These are phyloP conservation scores for Ascosphaera aggregata DNA, from an alignment of 2,329 filamentous ascomycete species.

Conservation along the genomic window DNA sequence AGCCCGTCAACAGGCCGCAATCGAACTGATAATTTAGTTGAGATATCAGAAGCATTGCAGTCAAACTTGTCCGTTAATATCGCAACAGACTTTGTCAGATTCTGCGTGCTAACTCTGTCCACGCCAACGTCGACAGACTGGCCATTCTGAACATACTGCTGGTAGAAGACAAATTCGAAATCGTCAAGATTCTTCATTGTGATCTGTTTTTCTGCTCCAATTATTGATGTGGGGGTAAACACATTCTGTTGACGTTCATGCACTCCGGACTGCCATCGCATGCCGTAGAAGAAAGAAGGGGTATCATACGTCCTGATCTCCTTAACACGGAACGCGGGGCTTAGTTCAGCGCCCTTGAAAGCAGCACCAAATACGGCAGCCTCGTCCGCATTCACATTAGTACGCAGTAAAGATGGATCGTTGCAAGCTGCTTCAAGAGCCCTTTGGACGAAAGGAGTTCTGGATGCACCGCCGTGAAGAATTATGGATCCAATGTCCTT, in stretches of 20 bases:
- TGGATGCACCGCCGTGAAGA: slow-evolving; percentile 69
- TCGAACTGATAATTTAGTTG: slow-evolving; percentile 54
- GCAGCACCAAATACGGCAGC: slow-evolving; percentile 88
- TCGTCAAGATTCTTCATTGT: slow-evolving; percentile 64
- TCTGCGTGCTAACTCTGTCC: slow-evolving; percentile 49
- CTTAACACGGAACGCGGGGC: slow-evolving; percentile 92
- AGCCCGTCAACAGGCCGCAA: slow-evolving; percentile 52
- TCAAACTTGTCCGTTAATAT: slow-evolving; percentile 56
- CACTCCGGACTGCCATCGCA: slow-evolving; percentile 50
- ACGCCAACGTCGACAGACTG: slow-evolving; percentile 33
- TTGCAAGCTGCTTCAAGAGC: slow-evolving; percentile 56
- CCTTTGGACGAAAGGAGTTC: slow-evolving; percentile 87
- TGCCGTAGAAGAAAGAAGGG: slow-evolving; percentile 45
- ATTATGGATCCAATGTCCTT: slow-evolving; percentile 72
- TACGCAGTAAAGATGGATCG: slow-evolving; percentile 54
- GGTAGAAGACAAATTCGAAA: slow-evolving; percentile 57
- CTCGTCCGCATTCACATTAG: slow-evolving; percentile 93
- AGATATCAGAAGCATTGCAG: slow-evolving; percentile 53
- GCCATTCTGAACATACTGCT: slow-evolving; percentile 33
- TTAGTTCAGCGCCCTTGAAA: slow-evolving; percentile 80
- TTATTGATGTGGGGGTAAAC: slow-evolving; percentile 53
- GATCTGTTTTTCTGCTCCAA: slow-evolving; percentile 62
- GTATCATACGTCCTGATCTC: slow-evolving; percentile 73
- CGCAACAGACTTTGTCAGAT: slow-evolving; percentile 63
- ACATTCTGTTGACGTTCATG: slow-evolving; percentile 60